A percentile compares a stretch with the other conserved stretches of the same genome.
Conservation (phyloP, 257 asterid genomes). For the Plantago elongata region DNA sequence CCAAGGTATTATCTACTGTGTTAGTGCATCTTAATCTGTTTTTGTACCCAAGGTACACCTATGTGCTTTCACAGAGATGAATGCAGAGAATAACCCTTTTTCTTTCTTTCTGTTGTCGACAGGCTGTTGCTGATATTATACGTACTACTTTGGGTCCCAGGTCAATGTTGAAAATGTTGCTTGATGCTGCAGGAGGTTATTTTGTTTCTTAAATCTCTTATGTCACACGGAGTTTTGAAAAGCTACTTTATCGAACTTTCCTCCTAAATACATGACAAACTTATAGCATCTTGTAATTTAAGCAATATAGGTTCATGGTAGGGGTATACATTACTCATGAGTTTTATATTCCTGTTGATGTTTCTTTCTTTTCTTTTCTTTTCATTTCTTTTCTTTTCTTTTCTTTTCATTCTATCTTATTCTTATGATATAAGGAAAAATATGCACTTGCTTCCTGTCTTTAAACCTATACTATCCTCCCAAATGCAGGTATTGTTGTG, state of each 20-base stretch:
- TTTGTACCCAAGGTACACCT: no score
- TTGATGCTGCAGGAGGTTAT: conserved; percentile 79
- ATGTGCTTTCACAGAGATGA: background rate
- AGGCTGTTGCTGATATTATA: conserved; percentile 94
- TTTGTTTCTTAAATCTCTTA: conserved; percentile 4
- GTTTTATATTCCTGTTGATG: conserved; percentile 2
- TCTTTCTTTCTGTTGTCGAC: conserved; percentile 5
- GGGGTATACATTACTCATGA: background rate
- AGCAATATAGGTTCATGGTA: conserved; percentile 3
- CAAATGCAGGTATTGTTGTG: conserved; percentile 73
- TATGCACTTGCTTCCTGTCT: background rate
- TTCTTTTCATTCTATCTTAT: background rate
- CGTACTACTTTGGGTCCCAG: conserved; percentile 95
- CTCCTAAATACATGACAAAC: conserved; percentile 5
- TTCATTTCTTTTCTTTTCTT: background rate
- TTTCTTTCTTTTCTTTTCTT: background rate
- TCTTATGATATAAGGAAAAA: background rate
- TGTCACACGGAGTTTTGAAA: background rate
- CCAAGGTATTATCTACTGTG: conserved; percentile 18
- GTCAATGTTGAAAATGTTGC: conserved; percentile 91
- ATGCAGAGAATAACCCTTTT: background rate
- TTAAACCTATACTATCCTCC: conserved; percentile 15
- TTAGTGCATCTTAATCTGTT: no score
- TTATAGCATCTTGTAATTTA: conserved; percentile 5
- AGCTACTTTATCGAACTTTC: background rate